Evolutionary conservation across 306 rosid genomes (phyloP).

Genomic region (Hippophae rhamnoides): DNA sequence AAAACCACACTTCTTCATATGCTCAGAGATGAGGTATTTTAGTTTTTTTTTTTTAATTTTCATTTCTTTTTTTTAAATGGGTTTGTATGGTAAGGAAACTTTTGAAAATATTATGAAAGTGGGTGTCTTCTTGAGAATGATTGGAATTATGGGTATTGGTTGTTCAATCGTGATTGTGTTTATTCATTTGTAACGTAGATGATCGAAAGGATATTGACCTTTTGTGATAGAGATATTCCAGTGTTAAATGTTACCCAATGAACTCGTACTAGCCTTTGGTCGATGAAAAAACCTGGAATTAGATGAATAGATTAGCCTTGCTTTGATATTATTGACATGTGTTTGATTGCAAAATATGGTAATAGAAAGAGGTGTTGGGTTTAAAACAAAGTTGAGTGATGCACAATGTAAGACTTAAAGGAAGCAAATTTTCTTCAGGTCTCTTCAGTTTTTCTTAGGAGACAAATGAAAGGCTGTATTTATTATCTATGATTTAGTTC

Average conservation of each 20-base stretch:
- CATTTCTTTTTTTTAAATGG: neutral
- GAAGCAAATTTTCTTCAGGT: neutral
- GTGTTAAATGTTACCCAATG: too few species aligned
- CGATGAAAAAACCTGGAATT: neutral
- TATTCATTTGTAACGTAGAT: neutral
- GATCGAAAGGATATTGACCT: neutral
- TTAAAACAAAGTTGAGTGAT: neutral
- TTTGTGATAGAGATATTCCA: neutral
- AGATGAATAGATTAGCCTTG: neutral
- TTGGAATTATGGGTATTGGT: neutral
- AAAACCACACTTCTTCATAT: slow-evolving; percentile 87
- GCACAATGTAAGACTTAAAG: neutral
- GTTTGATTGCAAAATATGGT: neutral
- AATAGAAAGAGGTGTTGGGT: neutral
- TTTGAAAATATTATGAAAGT: neutral
- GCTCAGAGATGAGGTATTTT: slow-evolving; percentile 79
- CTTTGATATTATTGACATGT: neutral
- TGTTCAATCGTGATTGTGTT: neutral
- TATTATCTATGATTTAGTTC: neutral
- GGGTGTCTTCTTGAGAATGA: neutral
- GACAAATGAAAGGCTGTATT: neutral
- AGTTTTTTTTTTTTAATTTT: slow-evolving; percentile 1
- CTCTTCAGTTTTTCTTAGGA: neutral
- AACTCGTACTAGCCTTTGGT: too few species aligned
- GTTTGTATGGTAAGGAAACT: neutral